These are phyloP conservation scores for Thielaviopsis euricoi DNA, from an alignment of 2,329 filamentous ascomycete species.

Conservation along the genomic window DNA sequence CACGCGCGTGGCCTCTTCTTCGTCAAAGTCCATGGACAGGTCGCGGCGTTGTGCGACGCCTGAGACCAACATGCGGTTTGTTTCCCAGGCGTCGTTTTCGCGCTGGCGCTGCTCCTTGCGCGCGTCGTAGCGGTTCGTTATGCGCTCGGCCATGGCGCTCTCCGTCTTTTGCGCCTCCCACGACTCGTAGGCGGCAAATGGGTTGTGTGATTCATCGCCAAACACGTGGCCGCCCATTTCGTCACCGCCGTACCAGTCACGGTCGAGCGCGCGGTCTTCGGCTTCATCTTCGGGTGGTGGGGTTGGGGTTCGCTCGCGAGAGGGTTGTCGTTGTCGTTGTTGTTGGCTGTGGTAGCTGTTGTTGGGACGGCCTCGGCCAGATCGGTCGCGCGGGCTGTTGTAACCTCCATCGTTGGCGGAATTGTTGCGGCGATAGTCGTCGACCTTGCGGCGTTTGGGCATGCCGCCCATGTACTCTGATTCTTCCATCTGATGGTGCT, in stretches of 20 bases:
- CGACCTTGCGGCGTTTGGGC: constrained; percentile 23
- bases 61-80: constrained; percentile 93
- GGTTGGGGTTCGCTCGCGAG: constrained; percentile 28
- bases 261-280: constrained; percentile 61
- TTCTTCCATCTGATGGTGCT: constrained; percentile 6
- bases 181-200: constrained; percentile 62
- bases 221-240: constrained; percentile 69
- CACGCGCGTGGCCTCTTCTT: constrained; percentile 76
- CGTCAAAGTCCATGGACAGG: constrained; percentile 69
- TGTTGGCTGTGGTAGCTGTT: neutral
- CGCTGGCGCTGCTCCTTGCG: constrained; percentile 72
- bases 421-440: constrained; percentile 16
- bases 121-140: constrained; percentile 50
- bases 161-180: constrained; percentile 67
- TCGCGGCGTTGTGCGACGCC: constrained; percentile 84
- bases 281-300: constrained; percentile 29
- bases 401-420: constrained; percentile 18
- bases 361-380: neutral
- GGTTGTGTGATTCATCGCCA: constrained; percentile 85
- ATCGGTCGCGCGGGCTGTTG: constrained; percentile 14
- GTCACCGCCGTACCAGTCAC: constrained; percentile 85
- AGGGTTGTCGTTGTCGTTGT: neutral
- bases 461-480: constrained; percentile 22
- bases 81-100: constrained; percentile 96
- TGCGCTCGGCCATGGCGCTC: constrained; percentile 61